These are phyloP conservation scores for Nevesoporus exiguus DNA, from an alignment of 768 basidiomycete species.

Conservation along the genomic window DNA sequence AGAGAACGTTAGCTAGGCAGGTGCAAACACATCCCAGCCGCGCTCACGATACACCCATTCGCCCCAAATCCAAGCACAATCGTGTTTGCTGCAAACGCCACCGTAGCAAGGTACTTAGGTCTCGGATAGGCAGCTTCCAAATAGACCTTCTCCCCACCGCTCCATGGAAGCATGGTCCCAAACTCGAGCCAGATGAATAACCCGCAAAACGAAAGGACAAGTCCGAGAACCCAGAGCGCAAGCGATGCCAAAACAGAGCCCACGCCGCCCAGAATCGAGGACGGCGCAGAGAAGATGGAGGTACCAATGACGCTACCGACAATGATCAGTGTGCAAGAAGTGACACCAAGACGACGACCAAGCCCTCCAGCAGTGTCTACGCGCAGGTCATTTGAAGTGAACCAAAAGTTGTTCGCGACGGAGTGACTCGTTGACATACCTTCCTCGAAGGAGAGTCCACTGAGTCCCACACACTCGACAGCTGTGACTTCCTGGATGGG, in stretches of 20 bases:
- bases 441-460: constrained; percentile 48
- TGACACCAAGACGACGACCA: constrained; percentile 52
- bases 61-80: not conserved
- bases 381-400: too few relatives aligned
- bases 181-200: constrained; percentile 62
- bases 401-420: too few relatives aligned
- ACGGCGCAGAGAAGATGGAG: constrained; percentile 59
- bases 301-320: constrained; percentile 57
- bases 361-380: constrained; percentile 51
- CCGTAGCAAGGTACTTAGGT: not conserved
- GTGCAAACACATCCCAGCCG: not conserved
- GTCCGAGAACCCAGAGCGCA: constrained; percentile 62
- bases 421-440: constrained; percentile 24
- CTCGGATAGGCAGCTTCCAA: not conserved
- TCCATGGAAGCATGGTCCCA: constrained; percentile 60
- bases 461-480: constrained; percentile 32
- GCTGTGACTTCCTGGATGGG: not conserved
- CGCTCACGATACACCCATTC: not conserved
- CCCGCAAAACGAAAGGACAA: constrained; percentile 53
- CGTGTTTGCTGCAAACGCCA: not conserved
- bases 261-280: constrained; percentile 52
- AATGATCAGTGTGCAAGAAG: constrained; percentile 52
- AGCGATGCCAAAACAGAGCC: constrained; percentile 58
- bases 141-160: constrained; percentile 44
- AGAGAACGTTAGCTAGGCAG: not conserved